Conservation (phyloP, 2,329 filamentous ascomycete genomes). For the Fusarium drepaniforme region DNA sequence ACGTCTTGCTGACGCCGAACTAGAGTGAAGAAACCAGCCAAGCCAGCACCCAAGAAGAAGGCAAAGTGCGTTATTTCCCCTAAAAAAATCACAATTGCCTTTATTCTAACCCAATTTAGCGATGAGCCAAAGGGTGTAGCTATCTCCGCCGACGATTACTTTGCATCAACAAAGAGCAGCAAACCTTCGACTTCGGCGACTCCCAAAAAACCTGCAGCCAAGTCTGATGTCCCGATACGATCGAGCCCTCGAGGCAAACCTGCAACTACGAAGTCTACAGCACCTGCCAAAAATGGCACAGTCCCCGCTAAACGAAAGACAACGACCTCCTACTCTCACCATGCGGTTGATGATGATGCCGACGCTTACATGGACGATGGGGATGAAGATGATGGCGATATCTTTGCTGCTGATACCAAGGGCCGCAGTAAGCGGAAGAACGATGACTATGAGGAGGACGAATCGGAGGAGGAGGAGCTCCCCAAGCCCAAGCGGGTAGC, state of each 20-base stretch:
- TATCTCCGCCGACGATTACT: slow-evolving; percentile 70
- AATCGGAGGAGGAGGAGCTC: slow-evolving; percentile 77
- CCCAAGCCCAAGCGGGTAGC: slow-evolving; percentile 71
- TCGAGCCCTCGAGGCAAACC: slow-evolving; percentile 65
- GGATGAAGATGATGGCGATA: slow-evolving; percentile 80
- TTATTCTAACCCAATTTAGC: slow-evolving; percentile 42
- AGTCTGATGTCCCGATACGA: slow-evolving; percentile 60
- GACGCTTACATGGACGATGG: slow-evolving; percentile 75
- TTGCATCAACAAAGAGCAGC: slow-evolving; percentile 59
- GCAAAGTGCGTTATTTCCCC: slow-evolving; percentile 54
- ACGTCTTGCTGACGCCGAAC: slow-evolving; percentile 25
- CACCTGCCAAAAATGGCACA: slow-evolving; percentile 46
- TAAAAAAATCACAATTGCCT: neutral
- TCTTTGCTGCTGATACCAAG: slow-evolving; percentile 81
- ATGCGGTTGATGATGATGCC: slow-evolving; percentile 62
- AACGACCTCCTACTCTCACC: slow-evolving; percentile 55
- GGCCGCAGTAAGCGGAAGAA: slow-evolving; percentile 74
- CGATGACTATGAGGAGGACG: slow-evolving; percentile 81
- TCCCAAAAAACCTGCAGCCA: slow-evolving; percentile 56
- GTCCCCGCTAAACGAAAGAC: slow-evolving; percentile 56
- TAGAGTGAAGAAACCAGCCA: slow-evolving; percentile 67
- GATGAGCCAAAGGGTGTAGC: slow-evolving; percentile 61
- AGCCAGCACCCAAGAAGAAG: slow-evolving; percentile 66
- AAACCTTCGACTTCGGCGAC: slow-evolving; percentile 54
- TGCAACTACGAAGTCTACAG: slow-evolving; percentile 46